These are phyloP conservation scores for Saturnispora silvae DNA, from an alignment of 805 yeast genomes.

Conservation along the genomic window DNA sequence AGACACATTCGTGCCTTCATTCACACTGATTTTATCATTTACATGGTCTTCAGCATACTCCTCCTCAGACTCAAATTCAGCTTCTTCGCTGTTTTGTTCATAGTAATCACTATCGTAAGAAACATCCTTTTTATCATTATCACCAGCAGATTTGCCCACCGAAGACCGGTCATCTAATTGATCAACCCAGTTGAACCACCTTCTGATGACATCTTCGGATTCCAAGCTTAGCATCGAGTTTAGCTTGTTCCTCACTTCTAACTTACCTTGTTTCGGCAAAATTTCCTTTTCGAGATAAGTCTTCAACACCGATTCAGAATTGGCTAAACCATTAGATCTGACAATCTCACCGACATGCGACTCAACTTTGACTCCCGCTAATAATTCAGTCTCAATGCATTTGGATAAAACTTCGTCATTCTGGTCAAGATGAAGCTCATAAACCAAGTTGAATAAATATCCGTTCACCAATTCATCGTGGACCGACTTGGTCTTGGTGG, in stretches of 20 bases:
- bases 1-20: no score
- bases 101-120: conserved; percentile 3
- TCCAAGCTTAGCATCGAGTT: conserved; percentile 1
- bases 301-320: conserved; percentile 1
- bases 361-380: conserved; percentile 3
- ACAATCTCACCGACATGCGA: conserved; percentile 6
- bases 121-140: neutral
- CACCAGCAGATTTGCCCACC: neutral
- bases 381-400: conserved; percentile 2
- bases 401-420: neutral
- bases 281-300: conserved; percentile 1
- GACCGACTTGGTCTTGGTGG: neutral
- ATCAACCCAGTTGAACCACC: conserved; percentile 6
- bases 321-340: conserved; percentile 1
- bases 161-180: neutral
- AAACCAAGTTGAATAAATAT: conserved; percentile 2
- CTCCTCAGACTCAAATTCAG: no score
- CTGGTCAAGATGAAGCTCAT: conserved; percentile 1
- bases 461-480: neutral
- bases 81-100: neutral
- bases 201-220: neutral
- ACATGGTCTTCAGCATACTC: neutral
- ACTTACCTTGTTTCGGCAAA: neutral
- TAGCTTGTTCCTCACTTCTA: conserved; percentile 1
- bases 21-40: neutral